These are phyloP conservation scores for Ogataea glucozyma DNA, from an alignment of 805 yeast species.

Conservation along the genomic window DNA sequence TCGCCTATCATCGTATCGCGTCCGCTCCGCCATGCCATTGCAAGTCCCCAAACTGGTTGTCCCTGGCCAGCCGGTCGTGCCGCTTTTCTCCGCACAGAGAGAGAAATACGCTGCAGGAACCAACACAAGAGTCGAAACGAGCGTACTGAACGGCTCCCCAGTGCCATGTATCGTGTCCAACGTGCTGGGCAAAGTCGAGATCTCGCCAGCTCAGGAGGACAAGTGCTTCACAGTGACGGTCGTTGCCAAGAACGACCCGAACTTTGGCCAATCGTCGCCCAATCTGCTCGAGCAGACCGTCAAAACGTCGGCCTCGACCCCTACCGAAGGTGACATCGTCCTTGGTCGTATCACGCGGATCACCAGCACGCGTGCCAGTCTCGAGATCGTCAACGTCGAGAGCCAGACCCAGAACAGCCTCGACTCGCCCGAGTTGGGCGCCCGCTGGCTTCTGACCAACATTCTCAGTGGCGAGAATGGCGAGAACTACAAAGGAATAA, in stretches of 20 bases:
- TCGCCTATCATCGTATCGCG: no score
- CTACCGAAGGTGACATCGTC: conserved; percentile 83
- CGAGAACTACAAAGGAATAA: conserved; percentile 84
- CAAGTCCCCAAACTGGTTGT: conserved; percentile 49
- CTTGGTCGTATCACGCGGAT: conserved; percentile 72
- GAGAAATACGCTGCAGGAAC: conserved; percentile 57
- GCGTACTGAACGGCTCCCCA: conserved; percentile 40
- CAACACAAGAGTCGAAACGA: conserved; percentile 58
- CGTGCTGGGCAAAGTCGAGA: conserved; percentile 57
- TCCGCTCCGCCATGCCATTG: conserved; percentile 13
- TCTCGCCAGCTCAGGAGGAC: conserved; percentile 31
- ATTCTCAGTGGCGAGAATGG: conserved; percentile 68
- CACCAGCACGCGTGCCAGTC: conserved; percentile 66
- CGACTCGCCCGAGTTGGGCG: conserved; percentile 5
- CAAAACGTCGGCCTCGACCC: conserved; percentile 48
- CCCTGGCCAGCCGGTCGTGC: conserved; percentile 84
- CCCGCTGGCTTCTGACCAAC: conserved; percentile 35
- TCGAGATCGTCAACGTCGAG: conserved; percentile 60
- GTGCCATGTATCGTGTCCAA: conserved; percentile 54
- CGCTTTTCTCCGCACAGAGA: conserved; percentile 42
- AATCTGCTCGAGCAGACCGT: conserved; percentile 6
- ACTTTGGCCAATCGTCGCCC: not conserved
- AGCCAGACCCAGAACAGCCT: conserved; percentile 48
- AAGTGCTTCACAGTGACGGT: conserved; percentile 22
- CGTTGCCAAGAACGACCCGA: conserved; percentile 27